phyloP scores from a whole-genome alignment of 2,329 filamentous ascomycete genomes.

The Tolypocladium inflatum region DNA sequence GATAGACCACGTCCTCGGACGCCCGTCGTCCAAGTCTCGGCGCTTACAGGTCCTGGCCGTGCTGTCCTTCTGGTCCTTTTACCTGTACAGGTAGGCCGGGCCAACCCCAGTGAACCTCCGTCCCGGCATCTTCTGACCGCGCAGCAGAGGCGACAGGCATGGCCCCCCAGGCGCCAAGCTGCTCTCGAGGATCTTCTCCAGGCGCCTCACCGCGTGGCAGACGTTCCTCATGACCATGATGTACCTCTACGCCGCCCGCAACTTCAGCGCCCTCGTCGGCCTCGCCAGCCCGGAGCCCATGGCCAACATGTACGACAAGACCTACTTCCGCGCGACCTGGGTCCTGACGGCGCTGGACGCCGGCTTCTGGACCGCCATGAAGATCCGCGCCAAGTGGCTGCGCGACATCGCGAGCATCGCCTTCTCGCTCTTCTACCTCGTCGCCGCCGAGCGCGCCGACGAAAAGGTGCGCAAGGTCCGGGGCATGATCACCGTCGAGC shows the following conservation, averaged over 20 bases:
- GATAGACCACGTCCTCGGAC: slow-evolving; percentile 84
- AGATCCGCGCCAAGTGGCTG: slow-evolving; percentile 67
- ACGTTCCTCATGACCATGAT: slow-evolving; percentile 78
- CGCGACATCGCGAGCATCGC: slow-evolving; percentile 73
- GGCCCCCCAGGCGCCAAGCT: slow-evolving; percentile 69
- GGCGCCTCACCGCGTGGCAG: slow-evolving; percentile 77
- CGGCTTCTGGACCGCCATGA: slow-evolving; percentile 98
- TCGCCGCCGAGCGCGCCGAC: slow-evolving; percentile 88
- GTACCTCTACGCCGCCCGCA: slow-evolving; percentile 82
- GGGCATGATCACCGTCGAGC: slow-evolving; percentile 78
- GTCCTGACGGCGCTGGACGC: slow-evolving; percentile 89
- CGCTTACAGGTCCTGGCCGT: slow-evolving; percentile 90
- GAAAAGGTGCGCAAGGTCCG: slow-evolving; percentile 92
- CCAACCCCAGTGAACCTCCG: background rate
- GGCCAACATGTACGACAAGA: slow-evolving; percentile 83
- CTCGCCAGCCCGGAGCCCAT: slow-evolving; percentile 89
- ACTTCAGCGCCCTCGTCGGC: slow-evolving; percentile 86
- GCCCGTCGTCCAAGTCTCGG: slow-evolving; percentile 82
- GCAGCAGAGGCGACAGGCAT: slow-evolving; percentile 66
- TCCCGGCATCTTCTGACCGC: background rate
- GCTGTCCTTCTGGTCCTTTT: slow-evolving; percentile 82
- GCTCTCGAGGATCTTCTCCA: slow-evolving; percentile 62
- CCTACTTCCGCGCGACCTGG: slow-evolving; percentile 96
- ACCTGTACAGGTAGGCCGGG: slow-evolving; percentile 58
- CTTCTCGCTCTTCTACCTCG: slow-evolving; percentile 83